phyloP scores from a whole-genome alignment of 768 basidiomycete species.

The Podaxis rugospora region DNA sequence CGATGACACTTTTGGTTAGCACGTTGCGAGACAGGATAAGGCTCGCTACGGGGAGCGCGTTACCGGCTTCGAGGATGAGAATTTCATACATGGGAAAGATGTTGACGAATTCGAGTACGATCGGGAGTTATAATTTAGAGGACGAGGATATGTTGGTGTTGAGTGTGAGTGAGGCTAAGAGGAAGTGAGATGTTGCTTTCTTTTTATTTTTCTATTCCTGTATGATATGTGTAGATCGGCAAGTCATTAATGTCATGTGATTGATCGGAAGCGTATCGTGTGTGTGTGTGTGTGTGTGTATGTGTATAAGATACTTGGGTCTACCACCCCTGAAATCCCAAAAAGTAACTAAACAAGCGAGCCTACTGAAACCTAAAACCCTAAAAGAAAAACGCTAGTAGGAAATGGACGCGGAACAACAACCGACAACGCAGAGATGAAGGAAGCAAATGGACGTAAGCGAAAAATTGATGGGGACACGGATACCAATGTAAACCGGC shows the following conservation, averaged over 20 bases:
- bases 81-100: slow-evolving; percentile 79
- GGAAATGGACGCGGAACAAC: neutral
- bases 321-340: slow-evolving; percentile 19
- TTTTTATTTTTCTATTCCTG: neutral
- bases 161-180: slow-evolving; percentile 72
- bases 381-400: neutral
- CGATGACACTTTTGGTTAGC: slow-evolving; percentile 80
- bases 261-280: neutral
- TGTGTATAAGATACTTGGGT: slow-evolving; percentile 12
- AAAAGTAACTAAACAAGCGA: neutral
- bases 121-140: slow-evolving; percentile 87
- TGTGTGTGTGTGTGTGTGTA: neutral
- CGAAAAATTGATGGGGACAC: neutral
- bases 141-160: slow-evolving; percentile 84
- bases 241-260: neutral
- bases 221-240: neutral
- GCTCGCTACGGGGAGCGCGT: slow-evolving; percentile 69
- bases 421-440: neutral
- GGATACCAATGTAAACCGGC: neutral
- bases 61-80: slow-evolving; percentile 77
- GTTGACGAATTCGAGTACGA: slow-evolving; percentile 80
- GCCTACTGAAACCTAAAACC: slow-evolving; percentile 7
- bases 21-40: slow-evolving; percentile 88
- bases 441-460: neutral
- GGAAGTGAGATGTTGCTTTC: slow-evolving; percentile 42